Percentiles rank a stretch among this genome's conserved stretches.
phyloP scores from a whole-genome alignment of 139 green algal species.

The Chlorella sp. region DNA sequence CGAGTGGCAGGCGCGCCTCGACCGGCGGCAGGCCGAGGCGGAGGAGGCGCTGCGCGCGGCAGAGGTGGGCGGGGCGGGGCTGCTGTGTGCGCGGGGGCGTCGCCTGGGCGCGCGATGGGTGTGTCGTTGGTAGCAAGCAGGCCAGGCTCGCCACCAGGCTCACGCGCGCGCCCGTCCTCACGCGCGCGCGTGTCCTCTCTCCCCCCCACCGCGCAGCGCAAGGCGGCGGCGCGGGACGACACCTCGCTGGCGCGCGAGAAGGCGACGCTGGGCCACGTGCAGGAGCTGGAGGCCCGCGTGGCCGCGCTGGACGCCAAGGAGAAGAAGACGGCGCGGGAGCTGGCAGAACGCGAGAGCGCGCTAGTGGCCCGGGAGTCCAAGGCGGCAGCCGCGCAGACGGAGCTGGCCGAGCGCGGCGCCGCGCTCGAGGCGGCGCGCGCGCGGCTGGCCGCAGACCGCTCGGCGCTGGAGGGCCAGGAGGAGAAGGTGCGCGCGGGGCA shows the following conservation, averaged over 20 bases:
- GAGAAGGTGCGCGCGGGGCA: constrained; percentile 26
- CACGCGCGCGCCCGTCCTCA: too few species aligned
- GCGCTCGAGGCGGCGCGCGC: constrained; percentile 12
- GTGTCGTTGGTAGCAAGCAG: too few species aligned
- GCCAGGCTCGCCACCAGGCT: too few species aligned
- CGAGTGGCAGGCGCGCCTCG: constrained; percentile 48
- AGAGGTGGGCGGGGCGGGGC: constrained; percentile 7
- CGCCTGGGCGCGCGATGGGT: too few species aligned
- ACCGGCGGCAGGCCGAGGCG: constrained; percentile 28
- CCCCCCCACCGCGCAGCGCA: too few species aligned
- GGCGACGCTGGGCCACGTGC: not conserved
- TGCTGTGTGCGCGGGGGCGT: too few species aligned
- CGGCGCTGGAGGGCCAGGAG: constrained; percentile 24
- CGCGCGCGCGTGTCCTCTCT: too few species aligned
- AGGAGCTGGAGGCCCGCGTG: constrained; percentile 31
- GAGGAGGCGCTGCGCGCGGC: constrained; percentile 28
- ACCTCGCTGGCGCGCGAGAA: constrained; percentile 22
- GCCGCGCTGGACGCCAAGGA: constrained; percentile 31
- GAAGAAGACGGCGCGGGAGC: constrained; percentile 28
- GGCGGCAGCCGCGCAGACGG: constrained; percentile 3
- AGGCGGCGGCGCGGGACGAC: constrained; percentile 32
- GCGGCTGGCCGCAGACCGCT: constrained; percentile 21
- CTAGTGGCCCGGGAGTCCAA: constrained; percentile 23
- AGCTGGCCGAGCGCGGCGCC: constrained; percentile 12
- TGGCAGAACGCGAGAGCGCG: constrained; percentile 36